Evolutionary conservation across 495 filamentous ascomycete species (phyloP), one percentile per base, ranked within the genome.

Genomic region (Sabuloglossum arenarium): DNA sequence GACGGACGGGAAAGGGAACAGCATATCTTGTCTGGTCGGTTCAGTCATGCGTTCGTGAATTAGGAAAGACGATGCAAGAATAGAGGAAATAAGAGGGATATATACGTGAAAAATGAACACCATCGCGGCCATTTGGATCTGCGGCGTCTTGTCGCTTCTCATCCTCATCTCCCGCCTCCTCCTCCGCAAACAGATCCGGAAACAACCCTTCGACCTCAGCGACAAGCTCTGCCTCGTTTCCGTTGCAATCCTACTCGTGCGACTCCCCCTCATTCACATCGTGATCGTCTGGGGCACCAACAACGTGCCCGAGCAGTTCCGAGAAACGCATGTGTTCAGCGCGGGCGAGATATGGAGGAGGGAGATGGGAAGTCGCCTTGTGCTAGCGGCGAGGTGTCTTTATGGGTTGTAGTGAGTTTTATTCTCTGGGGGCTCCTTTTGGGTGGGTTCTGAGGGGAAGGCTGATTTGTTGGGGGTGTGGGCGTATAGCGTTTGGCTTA

Each of bases 241-340:
- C 24, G 6, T 47, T 1, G 10, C 45, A n/a, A 19, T 47, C 12
- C 24, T 47, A n/a, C 14, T 66, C 0, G 55, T 61, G 4, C 59
- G 67, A 31, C 56, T 62, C 25, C 56, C 63, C n/a, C 58, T 69
- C n/a, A 63, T 65, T 49, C 60, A 63, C 59, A 64, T 69, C 11
- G 60, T 67, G 34, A 34, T 67, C 4, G 43, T 65, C n/a, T 68
- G 67, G 66, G 66, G 66, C 23, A 68, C 56, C 37, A 69, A 67
- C 59, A 69, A 69, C 45, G 57, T 69, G 50, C 32, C 65, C 3
- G 27, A 42, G 11, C 28, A 29, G 8, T 57, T 59, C 43, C 60
- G 65, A 30, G 30, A 51, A 0, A 47, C 46, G 0, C 60, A 65
- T 57, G 37, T 57, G 16, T 69, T 69, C 55, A 61, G 62, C 21